A percentile compares a stretch with the other conserved stretches of the same genome.
phyloP scores from a whole-genome alignment of 2,329 filamentous ascomycete genomes.

The Parastagonospora avenae region DNA sequence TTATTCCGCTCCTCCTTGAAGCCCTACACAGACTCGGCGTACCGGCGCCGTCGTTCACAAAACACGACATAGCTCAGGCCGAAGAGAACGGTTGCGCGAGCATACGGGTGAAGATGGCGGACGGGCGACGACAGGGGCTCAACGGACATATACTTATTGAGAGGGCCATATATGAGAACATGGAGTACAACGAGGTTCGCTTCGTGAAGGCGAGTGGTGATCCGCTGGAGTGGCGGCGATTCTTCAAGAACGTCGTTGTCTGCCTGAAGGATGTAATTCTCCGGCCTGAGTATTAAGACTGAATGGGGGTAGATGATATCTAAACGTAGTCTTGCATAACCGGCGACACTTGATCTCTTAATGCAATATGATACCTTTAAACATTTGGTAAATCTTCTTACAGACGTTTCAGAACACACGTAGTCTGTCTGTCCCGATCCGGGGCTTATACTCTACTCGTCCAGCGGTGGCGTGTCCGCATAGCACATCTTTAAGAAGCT shows the following conservation, averaged over 20 bases:
- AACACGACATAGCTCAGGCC: conserved; percentile 38
- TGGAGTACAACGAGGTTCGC: conserved; percentile 75
- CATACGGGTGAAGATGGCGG: conserved; percentile 76
- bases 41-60: conserved; percentile 61
- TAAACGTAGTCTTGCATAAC: too few relatives aligned
- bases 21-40: conserved; percentile 86
- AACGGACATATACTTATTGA: conserved; percentile 79
- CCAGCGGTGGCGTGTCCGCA: conserved; percentile 47
- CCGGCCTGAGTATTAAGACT: conserved; percentile 31
- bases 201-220: conserved; percentile 97
- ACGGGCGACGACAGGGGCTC: conserved; percentile 72
- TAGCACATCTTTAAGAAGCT: conserved; percentile 39
- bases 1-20: conserved; percentile 79
- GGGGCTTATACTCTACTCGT: not conserved
- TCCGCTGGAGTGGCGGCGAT: conserved; percentile 91
- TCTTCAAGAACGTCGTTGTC: conserved; percentile 95
- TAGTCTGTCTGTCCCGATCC: not conserved
- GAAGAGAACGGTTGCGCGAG: conserved; percentile 58
- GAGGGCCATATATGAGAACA: conserved; percentile 66
- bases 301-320: too few relatives aligned
- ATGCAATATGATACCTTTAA: too few relatives aligned
- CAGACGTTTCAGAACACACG: not conserved
- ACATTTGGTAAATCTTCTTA: not conserved
- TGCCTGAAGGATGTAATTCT: conserved; percentile 84
- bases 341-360: too few relatives aligned